Base-by-base conservation (phyloP, 1,284 basidiomycete species). In the Tilletia walkeri region DNA sequence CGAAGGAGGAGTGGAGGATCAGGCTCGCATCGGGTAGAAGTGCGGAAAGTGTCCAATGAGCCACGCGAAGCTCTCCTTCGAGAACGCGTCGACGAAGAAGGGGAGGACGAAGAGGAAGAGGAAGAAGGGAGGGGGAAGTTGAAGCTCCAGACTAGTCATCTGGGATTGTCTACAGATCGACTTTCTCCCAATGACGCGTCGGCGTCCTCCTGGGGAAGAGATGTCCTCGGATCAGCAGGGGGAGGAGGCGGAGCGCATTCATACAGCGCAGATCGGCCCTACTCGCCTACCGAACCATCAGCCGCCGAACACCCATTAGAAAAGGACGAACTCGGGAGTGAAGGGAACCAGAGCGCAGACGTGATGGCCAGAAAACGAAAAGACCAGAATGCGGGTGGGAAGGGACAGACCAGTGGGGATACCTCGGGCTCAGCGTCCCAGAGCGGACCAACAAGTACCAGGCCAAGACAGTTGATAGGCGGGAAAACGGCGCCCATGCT, bases 261-360 rank as follows among this genome's bases (percentile, higher is more conserved):
- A 14, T 61, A 16, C 38, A 38, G 7, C 9, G 73, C 69, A 38
- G 76, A 78, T 30, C 73, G 75, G 39, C 76, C 75, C 4, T 78
- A 78, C 65, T 78, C 76, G 16, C 76, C 76, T 30, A 70, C 65
- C 0, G 66, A 73, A 24, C 72, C 75, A 5, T 63, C 68, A n/a
- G 54, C 41, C 41, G 41, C 14, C 41, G 6, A 9, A 14, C 41
- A 45, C 3, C 41, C 41, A 14, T 14, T 45, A 14, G 41, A 14
- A 45, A 45, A 45, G 41, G 41, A 45, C 9, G 41, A 45, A 1
- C 1, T 30, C 24, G 24, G 24, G 24, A 30, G 24, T 30, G 24
- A 30, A 30, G 24, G 24, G 24, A 30, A 30, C 24, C 24, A 30
- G 24, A 30, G 24, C 24, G 24, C 24, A 30, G 24, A 30, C 24